phyloP scores from a whole-genome alignment of 2,329 filamentous ascomycete species.

The Cercospora beticola region DNA sequence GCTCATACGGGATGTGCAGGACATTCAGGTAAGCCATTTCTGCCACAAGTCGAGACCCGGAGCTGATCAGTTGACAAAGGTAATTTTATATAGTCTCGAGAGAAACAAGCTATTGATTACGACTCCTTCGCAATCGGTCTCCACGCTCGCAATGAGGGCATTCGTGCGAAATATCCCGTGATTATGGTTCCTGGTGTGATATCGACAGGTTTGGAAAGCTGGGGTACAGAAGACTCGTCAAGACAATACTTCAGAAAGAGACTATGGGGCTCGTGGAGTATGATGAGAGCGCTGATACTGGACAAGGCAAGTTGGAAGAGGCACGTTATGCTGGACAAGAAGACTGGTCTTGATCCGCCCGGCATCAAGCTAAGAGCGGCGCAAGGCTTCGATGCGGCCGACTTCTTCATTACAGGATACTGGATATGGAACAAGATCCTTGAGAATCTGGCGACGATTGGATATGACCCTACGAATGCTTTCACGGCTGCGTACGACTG shows the following conservation, averaged over 20 bases:
- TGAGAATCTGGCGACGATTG: conserved; percentile 92
- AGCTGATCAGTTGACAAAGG: conserved; percentile 35
- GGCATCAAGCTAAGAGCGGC: conserved; percentile 87
- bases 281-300: conserved; percentile 92
- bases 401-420: conserved; percentile 87
- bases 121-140: conserved; percentile 91
- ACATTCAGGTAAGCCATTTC: conserved; percentile 66
- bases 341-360: conserved; percentile 86
- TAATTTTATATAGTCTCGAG: conserved; percentile 63
- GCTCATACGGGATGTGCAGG: conserved; percentile 79
- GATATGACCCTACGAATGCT: conserved; percentile 83
- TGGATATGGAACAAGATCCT: conserved; percentile 99
- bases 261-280: conserved; percentile 96
- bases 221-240: conserved; percentile 84
- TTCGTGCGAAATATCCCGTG: conserved; percentile 79
- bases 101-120: conserved; percentile 84
- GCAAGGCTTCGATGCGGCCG: conserved; percentile 94
- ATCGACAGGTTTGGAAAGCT: conserved; percentile 93
- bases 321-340: conserved; percentile 94
- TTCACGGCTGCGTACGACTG: conserved; percentile 80
- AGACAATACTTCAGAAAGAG: conserved; percentile 90
- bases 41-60: neutral
- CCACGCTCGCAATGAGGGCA: conserved; percentile 76
- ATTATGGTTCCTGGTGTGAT: conserved; percentile 98
- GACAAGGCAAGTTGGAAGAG: conserved; percentile 94